A percentile compares a stretch with the other conserved stretches of the same genome.
Evolutionary conservation across 2,329 filamentous ascomycete species (phyloP).

Genomic region (Teratosphaeria nubilosa): DNA sequence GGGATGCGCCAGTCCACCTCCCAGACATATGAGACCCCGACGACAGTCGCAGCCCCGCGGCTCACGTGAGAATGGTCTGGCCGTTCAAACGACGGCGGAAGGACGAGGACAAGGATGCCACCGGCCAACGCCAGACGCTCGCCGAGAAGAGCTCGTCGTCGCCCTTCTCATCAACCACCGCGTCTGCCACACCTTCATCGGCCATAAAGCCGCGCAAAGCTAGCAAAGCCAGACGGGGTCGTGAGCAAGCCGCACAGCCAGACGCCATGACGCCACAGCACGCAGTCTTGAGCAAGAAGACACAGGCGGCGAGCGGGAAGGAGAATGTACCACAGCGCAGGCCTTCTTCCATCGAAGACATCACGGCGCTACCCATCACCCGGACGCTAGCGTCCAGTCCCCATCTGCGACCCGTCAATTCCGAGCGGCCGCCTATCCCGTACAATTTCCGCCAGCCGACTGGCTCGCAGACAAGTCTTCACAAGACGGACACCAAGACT

Average conservation of each 20-base stretch:
- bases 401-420: slow-evolving; percentile 36
- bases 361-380: slow-evolving; percentile 37
- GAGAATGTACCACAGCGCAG: slow-evolving; percentile 11
- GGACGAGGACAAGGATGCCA: neutral
- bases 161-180: neutral
- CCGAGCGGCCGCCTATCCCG: slow-evolving; percentile 30
- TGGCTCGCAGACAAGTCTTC: slow-evolving; percentile 20
- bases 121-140: neutral
- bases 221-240: neutral
- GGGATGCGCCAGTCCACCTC: neutral
- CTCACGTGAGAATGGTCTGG: neutral
- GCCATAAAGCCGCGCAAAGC: neutral
- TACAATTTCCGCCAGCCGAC: slow-evolving; percentile 32
- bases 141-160: neutral
- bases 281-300: slow-evolving; percentile 1
- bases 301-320: slow-evolving; percentile 9
- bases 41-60: neutral
- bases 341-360: slow-evolving; percentile 34
- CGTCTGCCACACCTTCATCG: neutral
- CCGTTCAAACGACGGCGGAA: neutral
- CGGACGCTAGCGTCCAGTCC: slow-evolving; percentile 34
- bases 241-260: neutral
- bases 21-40: neutral
- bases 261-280: neutral
- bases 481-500: slow-evolving; percentile 10